These are phyloP conservation scores for Botrytis porri DNA, from an alignment of 2,329 filamentous ascomycete genomes.

Conservation along the genomic window DNA sequence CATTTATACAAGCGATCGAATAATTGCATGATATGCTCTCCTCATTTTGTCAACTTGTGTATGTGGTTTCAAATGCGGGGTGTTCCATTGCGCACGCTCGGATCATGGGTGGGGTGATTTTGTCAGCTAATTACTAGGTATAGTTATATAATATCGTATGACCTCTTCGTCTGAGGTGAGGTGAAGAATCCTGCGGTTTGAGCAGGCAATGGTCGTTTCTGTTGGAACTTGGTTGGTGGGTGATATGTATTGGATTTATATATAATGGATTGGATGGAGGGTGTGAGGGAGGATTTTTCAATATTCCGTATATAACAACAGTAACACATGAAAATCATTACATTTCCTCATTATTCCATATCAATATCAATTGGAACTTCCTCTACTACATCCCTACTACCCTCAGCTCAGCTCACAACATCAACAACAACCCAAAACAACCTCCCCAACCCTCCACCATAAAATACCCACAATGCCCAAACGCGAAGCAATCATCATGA, in stretches of 20 bases:
- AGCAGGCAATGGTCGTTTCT: no score
- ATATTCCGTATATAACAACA: not conserved
- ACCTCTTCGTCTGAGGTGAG: not conserved
- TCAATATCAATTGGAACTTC: not conserved
- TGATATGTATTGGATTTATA: not conserved
- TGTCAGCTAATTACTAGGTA: no score
- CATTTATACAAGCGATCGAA: not conserved
- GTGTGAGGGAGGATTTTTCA: no score
- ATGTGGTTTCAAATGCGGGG: slow-evolving; percentile 3
- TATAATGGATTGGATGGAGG: not conserved
- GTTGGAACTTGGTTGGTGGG: not conserved
- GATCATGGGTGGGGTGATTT: slow-evolving; percentile 9
- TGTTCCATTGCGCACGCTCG: slow-evolving; percentile 6
- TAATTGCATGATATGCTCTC: not conserved
- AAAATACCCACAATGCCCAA: slow-evolving; percentile 13
- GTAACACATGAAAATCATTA: not conserved
- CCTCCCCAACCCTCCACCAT: not conserved
- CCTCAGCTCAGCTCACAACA: not conserved
- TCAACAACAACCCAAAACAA: not conserved
- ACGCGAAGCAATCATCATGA: slow-evolving; percentile 16
- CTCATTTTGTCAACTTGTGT: not conserved
- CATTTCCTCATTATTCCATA: not conserved
- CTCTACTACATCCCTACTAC: not conserved
- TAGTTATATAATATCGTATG: no score
- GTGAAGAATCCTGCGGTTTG: not conserved